Conservation (phyloP, 1,284 basidiomycete genomes). For the Papiliotrema laurentii region DNA sequence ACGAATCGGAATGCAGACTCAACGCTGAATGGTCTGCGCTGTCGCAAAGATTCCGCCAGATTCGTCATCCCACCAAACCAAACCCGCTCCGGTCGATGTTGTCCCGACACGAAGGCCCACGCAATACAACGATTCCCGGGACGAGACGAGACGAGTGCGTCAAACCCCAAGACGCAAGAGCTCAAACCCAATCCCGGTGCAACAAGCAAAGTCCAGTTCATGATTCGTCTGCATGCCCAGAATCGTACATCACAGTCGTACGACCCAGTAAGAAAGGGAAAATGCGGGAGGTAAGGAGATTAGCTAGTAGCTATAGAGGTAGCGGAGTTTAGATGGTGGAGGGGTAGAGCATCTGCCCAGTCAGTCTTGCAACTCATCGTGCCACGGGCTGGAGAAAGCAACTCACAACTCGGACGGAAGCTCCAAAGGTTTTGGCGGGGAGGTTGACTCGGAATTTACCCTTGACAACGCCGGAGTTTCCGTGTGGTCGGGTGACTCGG, state of each 20-base stretch:
- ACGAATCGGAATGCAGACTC: too few relatives aligned
- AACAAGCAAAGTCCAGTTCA: too few relatives aligned
- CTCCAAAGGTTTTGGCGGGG: constrained; percentile 92
- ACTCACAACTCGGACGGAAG: constrained; percentile 84
- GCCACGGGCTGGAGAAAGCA: constrained; percentile 16
- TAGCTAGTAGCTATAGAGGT: too few relatives aligned
- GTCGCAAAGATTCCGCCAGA: too few relatives aligned
- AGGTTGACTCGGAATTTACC: constrained; percentile 97
- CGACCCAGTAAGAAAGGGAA: background rate
- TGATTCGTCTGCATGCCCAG: constrained; percentile 2
- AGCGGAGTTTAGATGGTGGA: constrained; percentile 48
- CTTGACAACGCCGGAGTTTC: constrained; percentile 93
- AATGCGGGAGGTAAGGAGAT: background rate
- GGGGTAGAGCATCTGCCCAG: constrained; percentile 48
- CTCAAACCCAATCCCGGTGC: too few relatives aligned
- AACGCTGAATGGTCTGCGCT: too few relatives aligned
- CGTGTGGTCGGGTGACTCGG: constrained; percentile 87
- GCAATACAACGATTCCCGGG: too few relatives aligned
- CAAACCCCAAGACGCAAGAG: too few relatives aligned
- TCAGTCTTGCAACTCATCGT: background rate
- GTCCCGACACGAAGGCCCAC: too few relatives aligned
- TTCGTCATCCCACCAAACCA: too few relatives aligned
- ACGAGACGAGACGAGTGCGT: too few relatives aligned
- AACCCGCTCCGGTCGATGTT: too few relatives aligned
- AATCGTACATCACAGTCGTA: background rate